These are phyloP conservation scores for Arabis alpina DNA, from an alignment of 345 rosid genomes.

Conservation along the genomic window DNA sequence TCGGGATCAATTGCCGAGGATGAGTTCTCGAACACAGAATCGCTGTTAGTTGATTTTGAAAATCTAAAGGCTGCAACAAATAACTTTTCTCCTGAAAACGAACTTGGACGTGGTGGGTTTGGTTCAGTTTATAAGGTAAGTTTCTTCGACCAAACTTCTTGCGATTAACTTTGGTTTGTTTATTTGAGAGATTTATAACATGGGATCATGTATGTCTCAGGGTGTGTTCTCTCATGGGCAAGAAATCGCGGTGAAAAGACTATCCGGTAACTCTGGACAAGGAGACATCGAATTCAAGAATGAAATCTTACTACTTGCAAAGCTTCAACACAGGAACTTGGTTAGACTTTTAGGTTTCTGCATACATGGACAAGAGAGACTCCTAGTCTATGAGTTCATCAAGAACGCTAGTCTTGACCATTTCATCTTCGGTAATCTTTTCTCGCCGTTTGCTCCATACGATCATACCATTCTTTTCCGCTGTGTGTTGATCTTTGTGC, in stretches of 20 bases:
- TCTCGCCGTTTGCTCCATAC: background rate
- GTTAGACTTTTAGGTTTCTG: conserved; percentile 51
- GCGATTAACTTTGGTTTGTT: background rate
- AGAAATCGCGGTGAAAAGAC: conserved; percentile 57
- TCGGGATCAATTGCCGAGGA: conserved; percentile 34
- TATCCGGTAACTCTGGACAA: conserved; percentile 45
- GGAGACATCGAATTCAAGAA: conserved; percentile 56
- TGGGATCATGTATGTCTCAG: conserved; percentile 35
- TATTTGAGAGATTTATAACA: background rate
- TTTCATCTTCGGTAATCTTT: conserved; percentile 44
- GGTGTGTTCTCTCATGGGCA: conserved; percentile 47
- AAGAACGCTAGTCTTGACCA: conserved; percentile 52
- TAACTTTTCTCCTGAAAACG: conserved; percentile 48
- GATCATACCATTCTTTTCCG: background rate
- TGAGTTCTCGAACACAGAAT: conserved; percentile 43
- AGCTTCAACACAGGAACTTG: conserved; percentile 59
- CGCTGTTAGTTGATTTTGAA: conserved; percentile 45
- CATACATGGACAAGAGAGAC: conserved; percentile 47
- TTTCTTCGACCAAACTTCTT: background rate
- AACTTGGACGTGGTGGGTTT: conserved; percentile 67
- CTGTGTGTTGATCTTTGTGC: conserved; percentile 4
- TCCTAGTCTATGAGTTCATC: conserved; percentile 54
- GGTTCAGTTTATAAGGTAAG: conserved; percentile 61
- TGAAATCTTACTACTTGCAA: conserved; percentile 51
- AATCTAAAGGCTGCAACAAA: conserved; percentile 51